Conservation (phyloP, 768 basidiomycete species). For the Pholiota molesta region DNA sequence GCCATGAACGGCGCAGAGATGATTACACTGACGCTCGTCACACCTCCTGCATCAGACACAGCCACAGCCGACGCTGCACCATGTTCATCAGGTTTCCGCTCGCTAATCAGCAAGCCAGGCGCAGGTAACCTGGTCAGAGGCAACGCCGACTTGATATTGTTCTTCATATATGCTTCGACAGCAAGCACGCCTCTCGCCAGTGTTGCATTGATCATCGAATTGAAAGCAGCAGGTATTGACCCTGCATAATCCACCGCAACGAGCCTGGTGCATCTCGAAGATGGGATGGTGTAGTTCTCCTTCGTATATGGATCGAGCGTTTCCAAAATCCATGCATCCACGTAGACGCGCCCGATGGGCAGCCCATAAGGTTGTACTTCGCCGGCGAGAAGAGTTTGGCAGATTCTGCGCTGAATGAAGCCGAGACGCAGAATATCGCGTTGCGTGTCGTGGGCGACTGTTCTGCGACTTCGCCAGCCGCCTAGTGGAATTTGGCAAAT, state of each 20-base stretch:
- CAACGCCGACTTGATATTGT: conserved; percentile 49
- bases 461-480: conserved; percentile 42
- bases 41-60: conserved; percentile 13
- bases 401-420: conserved; percentile 78
- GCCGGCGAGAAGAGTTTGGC: conserved; percentile 52
- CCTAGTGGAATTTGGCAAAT: conserved; percentile 33
- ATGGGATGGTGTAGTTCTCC: conserved; percentile 94
- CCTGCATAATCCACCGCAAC: conserved; percentile 88
- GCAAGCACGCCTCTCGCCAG: conserved; percentile 73
- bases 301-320: conserved; percentile 95
- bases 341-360: conserved; percentile 78
- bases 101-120: conserved; percentile 58
- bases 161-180: conserved; percentile 76
- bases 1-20: conserved; percentile 30
- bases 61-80: conserved; percentile 9
- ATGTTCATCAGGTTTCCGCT: conserved; percentile 52
- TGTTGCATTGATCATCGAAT: conserved; percentile 81
- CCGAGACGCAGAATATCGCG: conserved; percentile 81
- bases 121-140: conserved; percentile 74
- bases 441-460: conserved; percentile 44
- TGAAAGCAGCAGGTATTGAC: conserved; percentile 81
- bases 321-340: conserved; percentile 96
- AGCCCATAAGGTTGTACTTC: conserved; percentile 78
- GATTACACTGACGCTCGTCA: conserved; percentile 2
- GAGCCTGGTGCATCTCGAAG: conserved; percentile 83